Evolutionary conservation across 139 green algal species (phyloP), one percentile per base, ranked within the genome.

Genomic region (Coccomyxa sp.): DNA sequence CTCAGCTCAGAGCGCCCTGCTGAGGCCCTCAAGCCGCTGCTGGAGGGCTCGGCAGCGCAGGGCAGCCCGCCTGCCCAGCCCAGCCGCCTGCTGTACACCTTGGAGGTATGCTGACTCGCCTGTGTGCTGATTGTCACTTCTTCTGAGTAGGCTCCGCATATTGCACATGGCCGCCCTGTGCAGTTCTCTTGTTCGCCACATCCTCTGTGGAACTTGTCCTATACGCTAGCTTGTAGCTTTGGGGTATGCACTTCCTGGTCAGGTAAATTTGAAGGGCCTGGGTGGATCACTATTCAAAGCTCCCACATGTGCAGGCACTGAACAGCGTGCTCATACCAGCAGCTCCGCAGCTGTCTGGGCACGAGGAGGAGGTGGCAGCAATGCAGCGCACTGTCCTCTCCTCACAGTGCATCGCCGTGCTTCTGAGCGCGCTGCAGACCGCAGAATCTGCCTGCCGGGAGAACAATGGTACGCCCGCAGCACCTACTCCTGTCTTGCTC

Each of bases 311-410:
- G 12, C 77, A 87, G 80, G 88, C 86, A 0, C 84, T 92, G 6
- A 83, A 82, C 71, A 81, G 81, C 24, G 74, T 92, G 76, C 78
- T 92, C 70, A 82, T 86, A 50, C 88, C 88, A 39, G n/a, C 44
- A 16, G 50, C 14, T 37, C n/a, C n/a, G n/a, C 71, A 77, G 10
- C 27, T 55, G 41, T 14, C 40, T 31, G 24, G 12, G 39, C 36
- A 70, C 22, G 2, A 31, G 50, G 18, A 64, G 5, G 27, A 75
- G 2, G 50, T n/a, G 35, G 24, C 18, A n/a, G 78, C 50, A 0
- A 22, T 78, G 81, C 81, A 79, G 50, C 73, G 82, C 29, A 55
- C 58, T 3, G 79, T 85, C 41, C 35, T 84, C 33, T 68, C 73
- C 7, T 72, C 73, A 38, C 68, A 40, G 7, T 80, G 79, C 36